A percentile compares a stretch with the other conserved stretches of the same genome.
Conservation (phyloP, 1,284 basidiomycete species). For the Ganoderma lucidum region DNA sequence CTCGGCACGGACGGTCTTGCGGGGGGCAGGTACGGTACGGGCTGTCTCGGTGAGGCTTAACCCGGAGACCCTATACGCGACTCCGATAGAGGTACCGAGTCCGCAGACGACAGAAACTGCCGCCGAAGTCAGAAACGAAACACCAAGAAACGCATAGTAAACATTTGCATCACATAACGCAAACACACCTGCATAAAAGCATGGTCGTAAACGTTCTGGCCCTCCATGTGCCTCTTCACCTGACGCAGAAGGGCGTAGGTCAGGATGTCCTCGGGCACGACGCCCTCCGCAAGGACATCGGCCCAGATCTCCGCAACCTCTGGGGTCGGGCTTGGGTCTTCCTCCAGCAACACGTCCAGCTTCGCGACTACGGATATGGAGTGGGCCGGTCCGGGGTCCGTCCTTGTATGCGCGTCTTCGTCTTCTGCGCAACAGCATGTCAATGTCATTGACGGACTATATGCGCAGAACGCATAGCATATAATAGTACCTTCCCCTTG, state of each 20-base stretch:
- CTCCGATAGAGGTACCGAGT: too few relatives aligned
- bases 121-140: too few relatives aligned
- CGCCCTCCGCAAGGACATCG: not conserved
- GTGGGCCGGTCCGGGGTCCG: too few relatives aligned
- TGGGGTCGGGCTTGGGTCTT: not conserved
- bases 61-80: too few relatives aligned
- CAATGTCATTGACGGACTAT: not conserved
- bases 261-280: not conserved
- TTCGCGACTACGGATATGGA: not conserved
- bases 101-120: too few relatives aligned
- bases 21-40: too few relatives aligned
- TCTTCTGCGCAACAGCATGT: not conserved
- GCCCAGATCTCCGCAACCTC: not conserved
- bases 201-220: not conserved
- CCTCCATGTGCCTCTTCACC: not conserved
- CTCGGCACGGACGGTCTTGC: too few relatives aligned
- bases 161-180: too few relatives aligned
- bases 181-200: too few relatives aligned
- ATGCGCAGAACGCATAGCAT: not conserved
- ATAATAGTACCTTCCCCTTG: not conserved
- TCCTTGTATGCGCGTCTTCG: not conserved
- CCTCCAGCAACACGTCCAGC: not conserved
- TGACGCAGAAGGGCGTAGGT: not conserved
- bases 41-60: too few relatives aligned
- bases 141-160: too few relatives aligned